phyloP scores from a whole-genome alignment of 352 stramenopile species.

The Blastocystis sp. region DNA sequence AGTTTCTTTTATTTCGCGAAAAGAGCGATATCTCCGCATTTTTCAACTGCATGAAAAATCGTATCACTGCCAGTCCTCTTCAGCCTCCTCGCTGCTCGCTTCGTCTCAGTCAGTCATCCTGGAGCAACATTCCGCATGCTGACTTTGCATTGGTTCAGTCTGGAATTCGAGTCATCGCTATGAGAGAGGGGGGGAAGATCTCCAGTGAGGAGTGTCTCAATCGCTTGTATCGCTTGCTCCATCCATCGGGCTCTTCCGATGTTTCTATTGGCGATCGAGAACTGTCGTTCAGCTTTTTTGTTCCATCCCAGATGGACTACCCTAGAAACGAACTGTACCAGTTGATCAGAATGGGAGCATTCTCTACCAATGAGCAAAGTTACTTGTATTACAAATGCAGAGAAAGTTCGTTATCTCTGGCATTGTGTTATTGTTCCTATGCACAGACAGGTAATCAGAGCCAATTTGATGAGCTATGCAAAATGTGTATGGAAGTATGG shows the following conservation, averaged over 20 bases:
- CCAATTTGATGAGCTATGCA: neutral
- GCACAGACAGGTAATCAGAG: neutral
- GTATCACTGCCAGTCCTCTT: neutral
- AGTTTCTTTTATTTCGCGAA: neutral
- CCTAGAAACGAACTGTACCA: neutral
- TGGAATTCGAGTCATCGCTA: neutral
- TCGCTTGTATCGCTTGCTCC: neutral
- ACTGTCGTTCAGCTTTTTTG: neutral
- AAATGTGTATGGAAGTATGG: neutral
- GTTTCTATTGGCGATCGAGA: neutral
- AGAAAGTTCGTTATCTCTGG: neutral
- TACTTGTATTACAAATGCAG: neutral
- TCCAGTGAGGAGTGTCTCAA: neutral
- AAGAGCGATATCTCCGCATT: neutral
- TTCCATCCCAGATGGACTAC: neutral
- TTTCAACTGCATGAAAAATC: neutral
- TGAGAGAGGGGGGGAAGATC: neutral
- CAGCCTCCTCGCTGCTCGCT: neutral
- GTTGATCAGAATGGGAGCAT: neutral
- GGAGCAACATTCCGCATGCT: neutral
- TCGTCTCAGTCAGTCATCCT: neutral
- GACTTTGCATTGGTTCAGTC: neutral
- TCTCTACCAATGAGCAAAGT: neutral
- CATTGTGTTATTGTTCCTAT: neutral
- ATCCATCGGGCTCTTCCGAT: neutral